Base-by-base conservation (phyloP, 495 filamentous ascomycete genomes). In the Aspergillus haitiensis region DNA sequence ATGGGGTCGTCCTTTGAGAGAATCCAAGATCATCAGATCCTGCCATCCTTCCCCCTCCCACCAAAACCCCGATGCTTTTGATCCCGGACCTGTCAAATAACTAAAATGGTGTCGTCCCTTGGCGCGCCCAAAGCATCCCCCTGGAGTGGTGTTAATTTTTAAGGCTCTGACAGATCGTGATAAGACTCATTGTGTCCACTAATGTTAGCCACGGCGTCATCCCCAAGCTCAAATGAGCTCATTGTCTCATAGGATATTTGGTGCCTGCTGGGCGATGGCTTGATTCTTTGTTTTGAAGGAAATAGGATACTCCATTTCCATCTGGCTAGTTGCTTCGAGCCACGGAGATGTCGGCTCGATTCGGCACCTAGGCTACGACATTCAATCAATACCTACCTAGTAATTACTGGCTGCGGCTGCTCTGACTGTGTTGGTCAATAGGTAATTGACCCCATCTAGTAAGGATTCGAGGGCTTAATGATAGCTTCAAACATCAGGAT, bases 71-170 rank as follows among this genome's bases (percentile, higher is more conserved):
- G 33, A 27, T 34, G 21, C 27, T 33, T 42, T 44, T 32, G 40
- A 56, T 27, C 55, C 55, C 49, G 15, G 55, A 57, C 55, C 55
- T 57, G 44, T 57, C 55, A 40, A 7, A 45, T 39, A 18, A 36
- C 45, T 36, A 48, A 46, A 49, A 21, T 34, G 31, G 34, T 11
- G 1, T 42, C 21, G 16, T 3, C 16, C 52, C 52, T 55, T 46
- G 52, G 40, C 52, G 34, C n/a, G 31, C 10, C 52, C 13, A 55
- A 31, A 54, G 18, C 18, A 33, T 55, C 36, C 34, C 50, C 47
- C 10, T 10, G 37, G n/a, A 40, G n/a, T 10, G 4, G 21, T 27
- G 21, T 27, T 27, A 27, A 27, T 27, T 27, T 27, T 27, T 40
- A 40, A 40, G 37, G n/a, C 9, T 40, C n/a, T n/a, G n/a, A n/a